phyloP scores from a whole-genome alignment of 345 rosid species.

The Arabidopsis suecica region DNA sequence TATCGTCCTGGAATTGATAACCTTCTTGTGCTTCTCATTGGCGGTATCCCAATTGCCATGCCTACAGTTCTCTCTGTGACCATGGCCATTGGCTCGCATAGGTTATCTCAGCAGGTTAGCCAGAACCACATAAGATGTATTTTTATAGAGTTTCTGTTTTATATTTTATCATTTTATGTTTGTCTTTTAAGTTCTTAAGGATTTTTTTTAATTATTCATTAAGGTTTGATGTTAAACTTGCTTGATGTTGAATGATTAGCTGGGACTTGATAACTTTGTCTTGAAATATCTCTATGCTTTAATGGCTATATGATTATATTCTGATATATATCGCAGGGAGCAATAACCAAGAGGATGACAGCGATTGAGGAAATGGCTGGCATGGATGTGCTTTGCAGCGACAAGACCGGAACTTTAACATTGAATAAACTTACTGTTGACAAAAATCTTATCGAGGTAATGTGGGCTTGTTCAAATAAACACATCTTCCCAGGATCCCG shows the following conservation, averaged over 20 bases:
- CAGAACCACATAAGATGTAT: constrained; percentile 3
- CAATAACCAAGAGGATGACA: constrained; percentile 99
- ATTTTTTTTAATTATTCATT: not conserved
- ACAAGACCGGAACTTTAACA: constrained; percentile 98
- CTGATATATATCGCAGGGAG: constrained; percentile 64
- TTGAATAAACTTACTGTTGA: constrained; percentile 95
- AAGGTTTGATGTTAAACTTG: constrained; percentile 2
- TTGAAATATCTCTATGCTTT: constrained; percentile 16
- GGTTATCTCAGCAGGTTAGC: constrained; percentile 92
- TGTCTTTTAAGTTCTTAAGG: constrained; percentile 4
- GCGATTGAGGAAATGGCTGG: constrained; percentile 99
- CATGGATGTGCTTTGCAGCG: constrained; percentile 99
- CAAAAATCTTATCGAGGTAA: constrained; percentile 95
- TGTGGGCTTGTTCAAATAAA: not conserved
- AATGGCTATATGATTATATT: constrained; percentile 28
- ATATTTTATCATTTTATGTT: not conserved
- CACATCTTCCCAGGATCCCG: not conserved
- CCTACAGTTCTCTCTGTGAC: constrained; percentile 98
- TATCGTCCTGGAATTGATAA: constrained; percentile 99
- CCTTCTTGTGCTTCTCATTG: constrained; percentile 96
- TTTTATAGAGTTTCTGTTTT: not conserved
- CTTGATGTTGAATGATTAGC: constrained; percentile 14
- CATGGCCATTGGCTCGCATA: constrained; percentile 98
- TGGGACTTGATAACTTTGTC: constrained; percentile 6
- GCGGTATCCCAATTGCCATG: constrained; percentile 99